Evolutionary conservation across 352 stramenopile genomes (phyloP), one percentile per base, ranked within the genome.

Genomic region (Globisporangium ultimum): DNA sequence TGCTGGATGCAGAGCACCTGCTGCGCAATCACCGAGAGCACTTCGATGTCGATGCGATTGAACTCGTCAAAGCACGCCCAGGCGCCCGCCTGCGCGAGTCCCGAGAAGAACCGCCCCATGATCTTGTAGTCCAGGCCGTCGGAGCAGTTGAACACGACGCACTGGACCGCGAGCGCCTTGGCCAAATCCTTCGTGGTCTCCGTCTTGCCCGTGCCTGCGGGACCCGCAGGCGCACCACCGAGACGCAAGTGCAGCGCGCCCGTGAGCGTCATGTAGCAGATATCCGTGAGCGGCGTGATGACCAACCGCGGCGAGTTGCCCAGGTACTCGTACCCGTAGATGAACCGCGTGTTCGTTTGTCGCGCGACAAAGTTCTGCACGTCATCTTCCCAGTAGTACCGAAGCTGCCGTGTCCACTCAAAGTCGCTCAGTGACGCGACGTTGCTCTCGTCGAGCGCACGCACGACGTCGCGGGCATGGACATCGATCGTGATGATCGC

Each of bases 61-160:
- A 98, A 98, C 67, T 98, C 94, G 60, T 98, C 94, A 68, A 98
- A 98, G 70, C 94, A 98, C 9, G 91, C 93, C 94, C 94, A 98
- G 9, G 94, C 91, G 5, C 93, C 93, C 3, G 91, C 88, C 58
- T 98, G 92, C 2, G 92, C 93, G 0, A 98, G 71, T 15, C 94
- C 94, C 0, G 93, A 98, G 72, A 98, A 98, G 71, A 98, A 98
- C 0, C 93, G 70, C 0, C 94, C 94, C 94, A 98, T 98, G 67
- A 98, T 98, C 67, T 98, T 98, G 74, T 98, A 98, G 71, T 98
- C 93, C 36, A 98, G 69, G 9, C 91, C 90, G 48, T 98, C 93
- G 0, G 93, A 98, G 59, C 94, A 98, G 69, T 98, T 98, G 59
- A 98, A 98, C 8, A 98, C 94, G 42, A 98, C 93, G 53, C 91